Conservation (phyloP, 2,329 filamentous ascomycete genomes). For the Ophiostoma fasciatum region DNA sequence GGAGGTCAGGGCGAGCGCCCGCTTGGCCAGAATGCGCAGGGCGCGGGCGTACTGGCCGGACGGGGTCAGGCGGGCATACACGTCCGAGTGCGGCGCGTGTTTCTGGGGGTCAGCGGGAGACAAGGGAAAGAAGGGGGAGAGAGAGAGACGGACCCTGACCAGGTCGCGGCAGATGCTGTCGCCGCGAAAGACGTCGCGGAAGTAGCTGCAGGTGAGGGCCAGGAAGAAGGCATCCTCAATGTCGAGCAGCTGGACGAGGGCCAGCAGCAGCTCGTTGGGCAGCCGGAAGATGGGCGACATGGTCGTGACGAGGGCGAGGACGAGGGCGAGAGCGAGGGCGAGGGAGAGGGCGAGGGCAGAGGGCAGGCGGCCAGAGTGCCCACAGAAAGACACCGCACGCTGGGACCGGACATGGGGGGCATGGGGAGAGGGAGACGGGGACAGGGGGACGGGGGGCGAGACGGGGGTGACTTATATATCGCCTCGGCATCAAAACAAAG, state of each 20-base stretch:
- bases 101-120: constrained; percentile 1
- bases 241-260: constrained; percentile 38
- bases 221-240: constrained; percentile 44
- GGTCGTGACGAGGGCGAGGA: no score
- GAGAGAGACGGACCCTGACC: constrained; percentile 33
- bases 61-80: not conserved
- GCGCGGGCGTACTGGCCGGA: constrained; percentile 31
- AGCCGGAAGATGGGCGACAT: constrained; percentile 24
- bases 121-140: not conserved
- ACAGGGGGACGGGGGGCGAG: no score
- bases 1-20: constrained; percentile 42
- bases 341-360: no score
- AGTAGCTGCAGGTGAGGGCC: constrained; percentile 33
- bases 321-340: not conserved
- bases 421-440: no score
- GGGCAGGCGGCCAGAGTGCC: no score
- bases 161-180: constrained; percentile 41
- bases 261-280: constrained; percentile 50
- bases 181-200: constrained; percentile 36
- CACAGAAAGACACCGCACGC: no score
- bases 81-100: not conserved
- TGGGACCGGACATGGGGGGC: no score
- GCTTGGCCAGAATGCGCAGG: constrained; percentile 45
- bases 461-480: no score
- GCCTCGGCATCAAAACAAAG: no score